These are phyloP conservation scores for Hansenula anomala DNA, from an alignment of 1,139 yeast genomes.

Conservation along the genomic window DNA sequence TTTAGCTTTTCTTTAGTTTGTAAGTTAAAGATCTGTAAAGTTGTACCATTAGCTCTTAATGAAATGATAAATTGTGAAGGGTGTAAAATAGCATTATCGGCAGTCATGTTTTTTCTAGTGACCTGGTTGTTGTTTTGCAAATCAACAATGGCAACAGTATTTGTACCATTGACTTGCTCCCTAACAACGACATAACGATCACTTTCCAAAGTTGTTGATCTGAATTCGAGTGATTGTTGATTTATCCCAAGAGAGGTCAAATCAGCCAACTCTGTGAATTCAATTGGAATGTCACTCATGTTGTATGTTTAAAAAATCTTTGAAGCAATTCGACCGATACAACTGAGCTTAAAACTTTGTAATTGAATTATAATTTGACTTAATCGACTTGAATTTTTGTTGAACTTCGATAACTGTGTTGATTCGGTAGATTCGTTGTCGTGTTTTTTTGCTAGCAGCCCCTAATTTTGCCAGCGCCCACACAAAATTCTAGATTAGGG, in stretches of 20 bases:
- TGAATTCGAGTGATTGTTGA: constrained; percentile 81
- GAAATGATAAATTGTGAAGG: constrained; percentile 86
- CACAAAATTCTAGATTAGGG: not conserved
- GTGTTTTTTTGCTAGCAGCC: constrained; percentile 3
- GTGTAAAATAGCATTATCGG: constrained; percentile 97
- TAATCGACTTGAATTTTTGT: not conserved
- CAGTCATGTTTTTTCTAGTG: constrained; percentile 89
- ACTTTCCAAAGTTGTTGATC: constrained; percentile 90
- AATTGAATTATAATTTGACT: not conserved
- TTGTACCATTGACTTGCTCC: constrained; percentile 70
- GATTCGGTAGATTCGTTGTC: constrained; percentile 1
- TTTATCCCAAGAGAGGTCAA: constrained; percentile 81
- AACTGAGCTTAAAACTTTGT: not conserved
- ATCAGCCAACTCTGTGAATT: constrained; percentile 91
- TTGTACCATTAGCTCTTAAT: constrained; percentile 92
- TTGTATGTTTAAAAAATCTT: not conserved
- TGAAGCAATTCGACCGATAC: not conserved
- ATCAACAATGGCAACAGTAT: constrained; percentile 89
- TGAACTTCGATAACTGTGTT: not conserved
- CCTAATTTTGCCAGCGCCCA: constrained; percentile 1
- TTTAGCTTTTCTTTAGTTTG: constrained; percentile 85
- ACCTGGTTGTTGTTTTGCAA: constrained; percentile 70
- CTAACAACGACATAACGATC: constrained; percentile 88
- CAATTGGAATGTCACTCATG: constrained; percentile 81
- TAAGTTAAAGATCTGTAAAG: constrained; percentile 89